Evolutionary conservation across 225 moss, liverwort and hornwort species (phyloP).

Genomic region (Rhytidiadelphus loreus): DNA sequence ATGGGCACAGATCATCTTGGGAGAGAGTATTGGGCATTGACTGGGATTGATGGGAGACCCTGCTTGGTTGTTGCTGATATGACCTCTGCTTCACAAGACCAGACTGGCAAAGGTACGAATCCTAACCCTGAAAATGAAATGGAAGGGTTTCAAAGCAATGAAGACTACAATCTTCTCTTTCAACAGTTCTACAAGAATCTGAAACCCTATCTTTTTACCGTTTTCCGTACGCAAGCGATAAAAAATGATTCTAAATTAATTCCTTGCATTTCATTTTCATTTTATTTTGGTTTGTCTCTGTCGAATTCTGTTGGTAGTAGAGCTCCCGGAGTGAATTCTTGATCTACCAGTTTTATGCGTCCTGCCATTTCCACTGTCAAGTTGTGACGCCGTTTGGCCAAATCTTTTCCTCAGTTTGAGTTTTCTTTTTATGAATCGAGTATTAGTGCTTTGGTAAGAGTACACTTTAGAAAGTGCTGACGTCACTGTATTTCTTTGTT

Average conservation of each 20-base stretch:
- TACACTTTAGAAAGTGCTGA: not conserved
- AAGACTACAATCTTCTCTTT: not conserved
- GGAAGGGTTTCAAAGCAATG: not conserved
- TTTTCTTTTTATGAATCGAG: not conserved
- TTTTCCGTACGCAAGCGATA: not conserved
- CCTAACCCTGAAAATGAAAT: not conserved
- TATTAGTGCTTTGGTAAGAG: not conserved
- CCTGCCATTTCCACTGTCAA: not conserved
- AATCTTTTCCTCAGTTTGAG: not conserved
- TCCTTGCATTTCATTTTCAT: not conserved
- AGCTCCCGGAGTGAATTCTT: not conserved
- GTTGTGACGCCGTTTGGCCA: not conserved
- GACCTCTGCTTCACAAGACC: slow-evolving; percentile 7
- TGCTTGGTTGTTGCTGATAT: slow-evolving; percentile 61
- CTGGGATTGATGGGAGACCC: slow-evolving; percentile 55
- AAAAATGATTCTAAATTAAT: not conserved
- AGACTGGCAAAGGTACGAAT: slow-evolving; percentile 4
- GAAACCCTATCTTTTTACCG: not conserved
- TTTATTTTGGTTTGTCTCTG: not conserved
- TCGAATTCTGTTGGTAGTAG: not conserved
- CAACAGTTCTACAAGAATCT: not conserved
- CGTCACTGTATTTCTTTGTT: not conserved
- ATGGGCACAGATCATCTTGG: slow-evolving; percentile 76
- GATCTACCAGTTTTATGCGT: not conserved
- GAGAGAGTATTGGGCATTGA: slow-evolving; percentile 81